Evolutionary conservation across 2,329 filamentous ascomycete species (phyloP), one percentile per base, ranked within the genome.

Genomic region (Ascochyta pisi): DNA sequence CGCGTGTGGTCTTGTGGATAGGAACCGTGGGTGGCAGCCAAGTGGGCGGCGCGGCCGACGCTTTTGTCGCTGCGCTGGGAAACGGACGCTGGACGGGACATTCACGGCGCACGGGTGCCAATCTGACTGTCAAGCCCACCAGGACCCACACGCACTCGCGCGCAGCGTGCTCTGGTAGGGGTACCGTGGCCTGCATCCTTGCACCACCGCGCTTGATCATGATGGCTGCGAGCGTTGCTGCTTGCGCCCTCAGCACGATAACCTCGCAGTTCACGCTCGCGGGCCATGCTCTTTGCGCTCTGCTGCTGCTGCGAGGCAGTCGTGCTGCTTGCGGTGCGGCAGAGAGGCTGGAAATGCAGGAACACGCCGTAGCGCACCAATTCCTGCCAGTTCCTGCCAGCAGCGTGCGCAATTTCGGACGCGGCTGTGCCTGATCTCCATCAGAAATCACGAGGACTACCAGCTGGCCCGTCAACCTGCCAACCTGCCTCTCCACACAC

Each of bases 1-100:
- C 52, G 53, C 59, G 59, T 59, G 62, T 61, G 66, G 61, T 65
- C 65, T 53, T 62, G 63, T 42, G 53, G 60, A 58, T 49, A 56
- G 54, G 49, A 55, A 62, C 55, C 62, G 60, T 61, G 66, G 59
- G 65, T 54, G 55, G 56, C 54, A 55, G 53, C 56, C 55, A 60
- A 50, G 48, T 56, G 55, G 64, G 64, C 61, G 60, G 54, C 53
- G 50, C 50, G 42, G 57, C 43, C 45, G 57, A 62, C 57, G 52
- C 58, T 65, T 66, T 66, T 64, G 61, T 61, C 54, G 26, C 49
- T 54, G 50, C 54, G 26, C 49, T 54, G 50, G 48, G 46, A 58
- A 46, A 34, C 55, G 40, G 50, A 44, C 52, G 52, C 35, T 38
- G 35, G 35, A 38, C 31, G 23, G 50, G 45, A 43, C 33, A 42